Conservation (phyloP, 2,329 filamentous ascomycete species). For the Boeremia lycopersici region DNA sequence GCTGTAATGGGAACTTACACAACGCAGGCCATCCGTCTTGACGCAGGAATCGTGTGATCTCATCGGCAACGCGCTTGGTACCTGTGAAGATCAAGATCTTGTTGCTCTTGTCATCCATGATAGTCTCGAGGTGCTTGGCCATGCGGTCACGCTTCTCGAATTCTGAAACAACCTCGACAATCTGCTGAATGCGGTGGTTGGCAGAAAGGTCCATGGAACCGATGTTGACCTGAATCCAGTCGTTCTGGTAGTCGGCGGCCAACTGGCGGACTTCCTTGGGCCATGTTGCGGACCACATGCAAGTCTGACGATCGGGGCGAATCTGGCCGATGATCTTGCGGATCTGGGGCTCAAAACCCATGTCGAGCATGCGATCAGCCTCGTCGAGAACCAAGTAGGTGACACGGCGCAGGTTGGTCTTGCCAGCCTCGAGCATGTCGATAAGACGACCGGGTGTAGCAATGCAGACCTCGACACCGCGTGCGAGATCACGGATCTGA, state of each 20-base stretch:
- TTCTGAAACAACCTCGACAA: slow-evolving; percentile 94
- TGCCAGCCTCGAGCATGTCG: slow-evolving; percentile 96
- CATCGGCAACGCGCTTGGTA: slow-evolving; percentile 90
- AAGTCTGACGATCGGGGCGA: slow-evolving; percentile 96
- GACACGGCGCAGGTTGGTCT: slow-evolving; percentile 96
- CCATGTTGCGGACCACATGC: slow-evolving; percentile 99
- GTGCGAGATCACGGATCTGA: slow-evolving; percentile 91
- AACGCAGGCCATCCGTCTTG: slow-evolving; percentile 98
- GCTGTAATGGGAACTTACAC: slow-evolving; percentile 64
- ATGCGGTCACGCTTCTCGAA: slow-evolving; percentile 98
- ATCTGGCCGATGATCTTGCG: slow-evolving; percentile 98
- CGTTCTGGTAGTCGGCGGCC: slow-evolving; percentile 85
- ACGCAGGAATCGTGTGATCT: slow-evolving; percentile 95
- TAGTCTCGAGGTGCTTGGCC: slow-evolving; percentile 96
- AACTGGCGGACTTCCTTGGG: slow-evolving; percentile 96
- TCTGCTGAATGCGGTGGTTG: slow-evolving; percentile 97
- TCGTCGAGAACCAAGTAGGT: slow-evolving; percentile 98
- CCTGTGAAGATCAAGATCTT: slow-evolving; percentile 93
- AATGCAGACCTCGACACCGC: slow-evolving; percentile 98
- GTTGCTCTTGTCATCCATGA: slow-evolving; percentile 95
- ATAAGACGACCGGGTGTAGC: slow-evolving; percentile 97
- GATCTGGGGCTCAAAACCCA: slow-evolving; percentile 99
- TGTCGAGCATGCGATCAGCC: slow-evolving; percentile 99
- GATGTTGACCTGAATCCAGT: slow-evolving; percentile 99
- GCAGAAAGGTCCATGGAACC: slow-evolving; percentile 94